Conservation (phyloP, 352 stramenopile species). For the Detonula confervacea region DNA sequence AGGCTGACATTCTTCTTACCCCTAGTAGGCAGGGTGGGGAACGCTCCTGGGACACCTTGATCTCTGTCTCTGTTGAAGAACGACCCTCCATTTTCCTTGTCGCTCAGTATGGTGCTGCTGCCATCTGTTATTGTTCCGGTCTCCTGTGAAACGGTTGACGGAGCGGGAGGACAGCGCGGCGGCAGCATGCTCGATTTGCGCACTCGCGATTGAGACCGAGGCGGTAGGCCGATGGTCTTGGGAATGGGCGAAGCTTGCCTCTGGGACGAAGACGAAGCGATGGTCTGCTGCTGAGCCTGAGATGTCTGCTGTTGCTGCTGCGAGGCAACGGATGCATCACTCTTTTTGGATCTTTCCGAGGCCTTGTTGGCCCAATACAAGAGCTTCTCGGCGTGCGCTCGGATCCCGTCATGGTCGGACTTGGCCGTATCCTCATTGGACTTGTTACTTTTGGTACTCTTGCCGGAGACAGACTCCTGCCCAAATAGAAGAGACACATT, state of each 20-base stretch:
- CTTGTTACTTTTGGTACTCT: neutral
- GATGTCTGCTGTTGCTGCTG: neutral
- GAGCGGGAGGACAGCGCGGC: constrained; percentile 28
- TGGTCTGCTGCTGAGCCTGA: neutral
- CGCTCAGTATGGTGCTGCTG: constrained; percentile 2
- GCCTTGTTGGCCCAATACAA: constrained; percentile 56
- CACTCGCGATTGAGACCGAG: constrained; percentile 15
- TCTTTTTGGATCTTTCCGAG: constrained; percentile 10
- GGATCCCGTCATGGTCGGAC: constrained; percentile 44
- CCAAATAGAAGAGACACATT: constrained; percentile 20
- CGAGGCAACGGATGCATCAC: constrained; percentile 17
- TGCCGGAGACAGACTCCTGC: constrained; percentile 20
- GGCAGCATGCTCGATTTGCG: constrained; percentile 8
- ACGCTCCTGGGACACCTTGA: constrained; percentile 7
- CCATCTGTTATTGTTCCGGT: neutral
- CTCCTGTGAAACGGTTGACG: no score
- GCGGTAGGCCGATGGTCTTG: constrained; percentile 36
- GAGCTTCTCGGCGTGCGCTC: constrained; percentile 47
- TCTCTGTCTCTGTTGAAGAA: constrained; percentile 8
- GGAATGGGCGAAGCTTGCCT: constrained; percentile 30
- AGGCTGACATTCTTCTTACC: constrained; percentile 19
- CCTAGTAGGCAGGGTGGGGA: neutral
- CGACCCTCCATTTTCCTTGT: constrained; percentile 42
- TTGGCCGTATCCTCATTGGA: neutral
- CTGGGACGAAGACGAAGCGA: no score